Evolutionary conservation across 2,329 filamentous ascomycete species (phyloP), one percentile per base, ranked within the genome.

Genomic region (Aureobasidium namibiae): DNA sequence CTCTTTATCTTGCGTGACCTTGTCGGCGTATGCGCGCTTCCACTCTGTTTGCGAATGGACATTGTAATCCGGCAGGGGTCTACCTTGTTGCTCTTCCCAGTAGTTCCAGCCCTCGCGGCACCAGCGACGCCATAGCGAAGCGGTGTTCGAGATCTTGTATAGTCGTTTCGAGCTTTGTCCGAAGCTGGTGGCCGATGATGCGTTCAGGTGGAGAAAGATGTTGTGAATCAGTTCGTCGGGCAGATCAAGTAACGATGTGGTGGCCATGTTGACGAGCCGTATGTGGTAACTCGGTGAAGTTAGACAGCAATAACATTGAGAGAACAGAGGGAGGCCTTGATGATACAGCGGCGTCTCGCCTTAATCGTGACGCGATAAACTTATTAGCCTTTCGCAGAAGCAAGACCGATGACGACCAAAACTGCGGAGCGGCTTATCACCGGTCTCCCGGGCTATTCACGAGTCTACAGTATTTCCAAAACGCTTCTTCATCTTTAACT

Each of bases 211-310:
- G 63, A 80, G 78, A 64, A 96, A 80, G 64, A 97, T 88, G 56
- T 86, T 81, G 69, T 90, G 84, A 66, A 97, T 80, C 63, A 97
- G 82, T 76, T 99, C 94, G 72, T 92, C 88, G 41, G 92, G 92
- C 36, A 94, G 77, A 21, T 56, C 52, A 29, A 56, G 52, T 44
- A 56, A 16, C 14, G 39, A 23, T n/a, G 52, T 36, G 38, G 52
- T 10, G 1, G 52, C 38, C 52, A 56, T 56, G 8, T 23, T 36
- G 52, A 34, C n/a, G 39, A 36, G 38, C 39, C 23, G 50, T 36
- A 9, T 45, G 29, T 7, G 29, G 18, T 18, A 33, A 26, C 50
- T 23, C 38, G 3, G 36, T 16, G 23, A 31, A 29, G 18, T 11
- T n/a, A 18, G 8, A 29, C 10, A 39, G 29, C 24, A 39, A 21